These are phyloP conservation scores for Hypoxylon sp. DNA, from an alignment of 2,329 filamentous ascomycete species.

Conservation along the genomic window DNA sequence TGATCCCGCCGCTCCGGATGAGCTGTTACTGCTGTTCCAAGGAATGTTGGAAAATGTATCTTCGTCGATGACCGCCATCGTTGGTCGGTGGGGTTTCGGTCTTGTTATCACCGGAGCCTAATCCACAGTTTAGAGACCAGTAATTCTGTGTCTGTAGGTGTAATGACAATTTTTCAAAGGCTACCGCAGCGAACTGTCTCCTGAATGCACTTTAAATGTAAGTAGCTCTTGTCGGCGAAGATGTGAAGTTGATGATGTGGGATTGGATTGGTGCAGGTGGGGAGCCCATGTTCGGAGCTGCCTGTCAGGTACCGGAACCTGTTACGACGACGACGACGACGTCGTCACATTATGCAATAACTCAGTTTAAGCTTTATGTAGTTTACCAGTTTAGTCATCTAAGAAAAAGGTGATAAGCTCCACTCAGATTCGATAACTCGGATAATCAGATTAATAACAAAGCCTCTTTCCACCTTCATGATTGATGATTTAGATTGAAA, in stretches of 20 bases:
- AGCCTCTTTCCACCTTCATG: neutral
- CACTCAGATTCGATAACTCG: neutral
- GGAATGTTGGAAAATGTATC: constrained; percentile 87
- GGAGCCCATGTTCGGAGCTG: constrained; percentile 30
- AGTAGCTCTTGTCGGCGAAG: constrained; percentile 13
- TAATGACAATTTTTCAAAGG: neutral
- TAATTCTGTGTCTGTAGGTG: constrained; percentile 10
- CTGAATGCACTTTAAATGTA: constrained; percentile 15
- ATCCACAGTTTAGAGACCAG: constrained; percentile 15
- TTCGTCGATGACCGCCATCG: constrained; percentile 66
- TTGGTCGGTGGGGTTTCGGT: constrained; percentile 38
- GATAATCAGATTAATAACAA: too few species aligned
- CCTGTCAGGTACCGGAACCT: constrained; percentile 9
- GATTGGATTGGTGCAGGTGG: constrained; percentile 34
- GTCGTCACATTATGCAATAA: constrained; percentile 41
- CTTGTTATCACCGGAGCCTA: constrained; percentile 20
- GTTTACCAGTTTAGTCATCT: neutral
- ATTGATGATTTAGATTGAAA: neutral
- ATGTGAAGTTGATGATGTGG: constrained; percentile 37
- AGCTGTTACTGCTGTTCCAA: constrained; percentile 77
- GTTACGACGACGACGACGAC: constrained; percentile 26
- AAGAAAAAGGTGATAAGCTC: constrained; percentile 8
- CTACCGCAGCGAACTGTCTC: neutral
- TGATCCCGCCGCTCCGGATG: constrained; percentile 53
- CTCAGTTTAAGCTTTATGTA: constrained; percentile 25